Evolutionary conservation across 2,329 filamentous ascomycete genomes (phyloP).

Genomic region (Colletotrichum sp.): DNA sequence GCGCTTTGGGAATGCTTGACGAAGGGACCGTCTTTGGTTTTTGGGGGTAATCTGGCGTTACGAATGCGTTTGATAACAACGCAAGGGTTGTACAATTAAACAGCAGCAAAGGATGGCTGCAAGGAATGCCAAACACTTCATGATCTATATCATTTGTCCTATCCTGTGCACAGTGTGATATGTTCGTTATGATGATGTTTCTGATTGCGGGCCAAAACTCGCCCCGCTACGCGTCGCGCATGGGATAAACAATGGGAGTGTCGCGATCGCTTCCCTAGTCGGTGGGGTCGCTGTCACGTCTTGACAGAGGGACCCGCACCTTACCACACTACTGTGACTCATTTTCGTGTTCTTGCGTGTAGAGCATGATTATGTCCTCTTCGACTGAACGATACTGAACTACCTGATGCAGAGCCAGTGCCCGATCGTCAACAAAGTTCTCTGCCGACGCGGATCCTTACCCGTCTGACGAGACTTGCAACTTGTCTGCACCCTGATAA

Average conservation of each 20-base stretch:
- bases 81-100: slow-evolving; percentile 50
- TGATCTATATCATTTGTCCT: slow-evolving; percentile 22
- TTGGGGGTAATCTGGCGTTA: slow-evolving; percentile 51
- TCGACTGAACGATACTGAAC: neutral
- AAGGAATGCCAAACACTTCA: slow-evolving; percentile 39
- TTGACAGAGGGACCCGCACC: neutral
- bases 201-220: neutral
- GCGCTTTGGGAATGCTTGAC: slow-evolving; percentile 43
- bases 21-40: slow-evolving; percentile 32
- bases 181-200: neutral
- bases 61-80: slow-evolving; percentile 43
- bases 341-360: neutral
- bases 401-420: neutral
- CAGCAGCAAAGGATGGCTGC: slow-evolving; percentile 38
- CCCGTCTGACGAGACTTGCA: neutral
- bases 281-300: neutral
- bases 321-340: neutral
- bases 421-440: neutral
- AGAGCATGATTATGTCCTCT: neutral
- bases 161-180: neutral
- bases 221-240: neutral
- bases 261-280: neutral
- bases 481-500: neutral
- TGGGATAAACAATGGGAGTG: neutral
- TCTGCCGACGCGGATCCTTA: neutral